Conservation (phyloP, 345 rosid genomes). For the Populus deltoides region DNA sequence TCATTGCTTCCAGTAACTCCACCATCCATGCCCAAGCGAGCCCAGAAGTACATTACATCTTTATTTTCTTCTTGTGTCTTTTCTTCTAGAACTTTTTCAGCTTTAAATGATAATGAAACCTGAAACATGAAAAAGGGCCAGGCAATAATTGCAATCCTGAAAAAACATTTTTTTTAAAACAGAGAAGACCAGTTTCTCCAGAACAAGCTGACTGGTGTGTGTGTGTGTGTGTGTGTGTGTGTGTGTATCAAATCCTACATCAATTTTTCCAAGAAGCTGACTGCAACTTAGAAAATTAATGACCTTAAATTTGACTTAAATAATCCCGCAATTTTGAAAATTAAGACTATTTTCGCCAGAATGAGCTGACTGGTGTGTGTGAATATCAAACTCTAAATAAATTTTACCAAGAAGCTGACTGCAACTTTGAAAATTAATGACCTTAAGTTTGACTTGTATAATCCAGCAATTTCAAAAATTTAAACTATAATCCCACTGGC, state of each 20-base stretch:
- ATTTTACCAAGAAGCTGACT: neutral
- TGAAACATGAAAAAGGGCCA: constrained; percentile 4
- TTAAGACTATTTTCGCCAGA: neutral
- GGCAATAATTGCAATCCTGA: neutral
- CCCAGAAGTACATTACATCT: constrained; percentile 35
- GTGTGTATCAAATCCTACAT: neutral
- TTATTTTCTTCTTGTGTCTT: constrained; percentile 19
- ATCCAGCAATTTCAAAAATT: neutral
- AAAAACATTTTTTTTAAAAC: neutral
- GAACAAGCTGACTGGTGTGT: neutral
- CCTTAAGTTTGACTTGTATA: constrained; percentile 1
- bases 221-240: neutral
- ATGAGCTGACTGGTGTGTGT: neutral
- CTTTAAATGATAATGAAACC: constrained; percentile 29
- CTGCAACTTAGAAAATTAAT: neutral
- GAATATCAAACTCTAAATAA: neutral
- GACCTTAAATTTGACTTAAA: neutral
- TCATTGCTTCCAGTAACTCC: constrained; percentile 17
- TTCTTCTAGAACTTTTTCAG: constrained; percentile 30
- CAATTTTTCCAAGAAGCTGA: neutral
- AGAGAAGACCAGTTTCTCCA: neutral
- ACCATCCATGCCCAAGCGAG: constrained; percentile 18
- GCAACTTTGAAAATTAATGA: neutral
- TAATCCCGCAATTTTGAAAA: neutral
- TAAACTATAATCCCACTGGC: constrained; percentile 10